Base-by-base conservation (phyloP, 2,329 filamentous ascomycete species). In the Penicillium sclerotigenum region DNA sequence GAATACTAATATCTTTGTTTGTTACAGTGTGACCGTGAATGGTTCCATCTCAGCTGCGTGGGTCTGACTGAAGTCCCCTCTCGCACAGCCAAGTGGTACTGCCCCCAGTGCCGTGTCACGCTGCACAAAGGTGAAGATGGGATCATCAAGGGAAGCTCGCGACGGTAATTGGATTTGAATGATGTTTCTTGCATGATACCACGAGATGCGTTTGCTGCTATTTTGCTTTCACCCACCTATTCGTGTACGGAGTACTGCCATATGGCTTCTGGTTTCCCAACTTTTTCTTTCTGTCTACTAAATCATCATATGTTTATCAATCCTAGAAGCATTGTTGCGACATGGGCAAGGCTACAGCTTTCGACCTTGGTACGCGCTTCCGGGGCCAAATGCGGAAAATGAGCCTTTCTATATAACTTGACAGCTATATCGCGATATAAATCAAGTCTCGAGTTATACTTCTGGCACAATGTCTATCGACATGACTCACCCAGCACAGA, bases 21-120 rank as follows among this genome's bases (percentile, higher is more conserved):
- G 24, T 52, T 37, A n/a, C 61, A 86, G 80, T 87, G 85, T 70
- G 83, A 86, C 60, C 81, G 78, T 41, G 84, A 87, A 71, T 87
- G 85, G 85, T 87, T 87, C 68, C 85, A 87, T 65, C 78, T 87
- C 45, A 77, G 79, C 34, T 87, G 85, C 59, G 79, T 87, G 26
- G 79, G 80, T 14, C 74, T 87, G 18, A 75, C 76, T 7, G 82
- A 84, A 51, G 77, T 83, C 31, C 85, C 85, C 8, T 79, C 79
- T n/a, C 78, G 83, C 24, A 80, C 83, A 13, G 78, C 80, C 11
- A 86, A 85, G 69, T 87, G 85, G 85, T 87, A 84, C 65, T 87
- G 85, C 71, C 83, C 83, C 0, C 81, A 85, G 38, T 87, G 85
- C 64, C 72, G 80, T 42, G 77, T 80, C 64, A 81, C 78, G 64